phyloP scores from a whole-genome alignment of 331 rosid genomes.

The Malus hybrid region DNA sequence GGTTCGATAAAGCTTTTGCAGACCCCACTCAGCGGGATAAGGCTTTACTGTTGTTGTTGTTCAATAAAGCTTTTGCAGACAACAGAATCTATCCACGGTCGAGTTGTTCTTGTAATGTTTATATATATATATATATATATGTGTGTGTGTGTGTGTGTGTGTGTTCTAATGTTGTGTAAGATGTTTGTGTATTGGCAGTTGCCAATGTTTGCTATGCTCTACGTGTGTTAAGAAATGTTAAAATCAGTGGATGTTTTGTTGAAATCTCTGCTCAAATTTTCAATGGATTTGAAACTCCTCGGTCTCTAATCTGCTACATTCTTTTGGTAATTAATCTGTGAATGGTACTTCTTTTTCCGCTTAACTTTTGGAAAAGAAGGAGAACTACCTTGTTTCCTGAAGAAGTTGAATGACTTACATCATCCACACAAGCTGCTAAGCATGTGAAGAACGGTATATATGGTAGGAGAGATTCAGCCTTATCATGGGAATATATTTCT shows the following conservation, averaged over 20 bases:
- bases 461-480: not conserved
- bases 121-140: conserved; percentile 19
- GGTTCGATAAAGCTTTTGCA: conserved; percentile 18
- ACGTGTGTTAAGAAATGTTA: too few relatives aligned
- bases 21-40: too few relatives aligned
- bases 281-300: too few relatives aligned
- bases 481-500: too few relatives aligned
- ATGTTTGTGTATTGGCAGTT: conserved; percentile 24
- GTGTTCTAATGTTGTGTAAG: conserved; percentile 24
- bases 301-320: too few relatives aligned
- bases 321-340: too few relatives aligned
- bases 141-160: conserved; percentile 29
- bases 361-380: too few relatives aligned
- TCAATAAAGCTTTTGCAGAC: conserved; percentile 28
- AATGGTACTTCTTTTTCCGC: too few relatives aligned
- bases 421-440: not conserved
- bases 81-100: conserved; percentile 36
- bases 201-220: conserved; percentile 2
- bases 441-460: not conserved
- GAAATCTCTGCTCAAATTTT: too few relatives aligned
- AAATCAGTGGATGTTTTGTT: not conserved
- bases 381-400: too few relatives aligned
- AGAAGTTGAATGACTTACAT: not conserved
- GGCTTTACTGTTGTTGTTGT: not conserved
- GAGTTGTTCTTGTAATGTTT: conserved; percentile 28